Evolutionary conservation across 2,329 filamentous ascomycete species (phyloP), one percentile per base, ranked within the genome.

Genomic region (Sarocladium kiliense): DNA sequence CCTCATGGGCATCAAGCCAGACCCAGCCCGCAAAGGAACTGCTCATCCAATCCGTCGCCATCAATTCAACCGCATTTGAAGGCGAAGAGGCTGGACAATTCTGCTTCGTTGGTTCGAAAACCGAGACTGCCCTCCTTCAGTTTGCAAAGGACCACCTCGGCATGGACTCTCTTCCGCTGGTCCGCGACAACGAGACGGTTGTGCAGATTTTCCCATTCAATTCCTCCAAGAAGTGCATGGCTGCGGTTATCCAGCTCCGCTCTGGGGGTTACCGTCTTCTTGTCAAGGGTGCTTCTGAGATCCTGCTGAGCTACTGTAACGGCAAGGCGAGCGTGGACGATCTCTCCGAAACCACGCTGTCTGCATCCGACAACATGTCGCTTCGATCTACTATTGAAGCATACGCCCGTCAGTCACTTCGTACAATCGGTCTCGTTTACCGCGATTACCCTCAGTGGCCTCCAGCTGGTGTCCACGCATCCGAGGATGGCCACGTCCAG

Each of bases 371-470:
- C 59, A 76, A 78, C 30, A 75, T 82, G 44, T 76, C 74, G 1
- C 69, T 86, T 34, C 75, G 75, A 54, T 64, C 72, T 32, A 69
- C 81, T 55, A 87, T 87, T 60, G 77, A 80, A 54, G 74, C 75
- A 3, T 87, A 86, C 60, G 84, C 84, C 16, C 76, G 76, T 10
- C 76, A 82, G 44, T 90, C 87, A 16, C 79, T 91, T 18, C 84
- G 88, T 55, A 91, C 87, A 1, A 91, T 91, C 57, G 86, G 80
- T 25, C 76, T 91, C 59, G 77, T 88, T 12, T 91, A 89, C 68
- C 81, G 82, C 50, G 88, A 92, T 60, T 90, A 87, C 58, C 77
- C 84, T 53, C 74, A 72, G 54, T 91, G 87, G 87, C 88, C 88
- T 30, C 47, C 47, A 14, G 47, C 47, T 36, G 47, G 47, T n/a